Evolutionary conservation across 2,329 filamentous ascomycete genomes (phyloP), one percentile per base, ranked within the genome.

Genomic region (Lasiodiplodia sp.): DNA sequence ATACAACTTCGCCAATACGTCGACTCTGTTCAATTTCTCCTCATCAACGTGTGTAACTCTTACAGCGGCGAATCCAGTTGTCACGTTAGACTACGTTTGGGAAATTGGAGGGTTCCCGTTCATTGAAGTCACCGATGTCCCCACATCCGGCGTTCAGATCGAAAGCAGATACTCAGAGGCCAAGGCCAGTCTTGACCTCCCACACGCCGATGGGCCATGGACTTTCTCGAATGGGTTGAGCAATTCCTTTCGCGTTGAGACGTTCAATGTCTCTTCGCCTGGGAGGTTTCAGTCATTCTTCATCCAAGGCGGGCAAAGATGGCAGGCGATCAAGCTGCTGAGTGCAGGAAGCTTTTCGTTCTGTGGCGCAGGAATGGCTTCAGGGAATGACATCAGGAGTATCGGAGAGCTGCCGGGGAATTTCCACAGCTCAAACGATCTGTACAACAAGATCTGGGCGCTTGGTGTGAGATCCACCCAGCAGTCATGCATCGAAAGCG

Each of bases 271-370:
- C n/a, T 79, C 76, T 0, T 53, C 68, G 0, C 11, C 64, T 1
- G 80, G 81, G 2, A 65, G 69, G 2, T 25, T 76, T 0, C 67
- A 77, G 8, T 78, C 76, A 1, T 79, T 74, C 23, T 77, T 83
- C 47, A 67, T 82, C 0, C 81, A 83, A 70, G 82, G 81, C 4
- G 80, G 79, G 0, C 79, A 81, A 70, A 72, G 78, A 70, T 83
- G 81, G 81, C 75, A 82, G 68, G 77, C 79, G 0, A 71, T 82
- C 28, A 73, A 74, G 2, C 72, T 83, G 0, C 71, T 83, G 21
- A 80, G 77, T 0, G 74, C 79, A 25, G 74, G 72, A 0, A 73
- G 73, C 2, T 69, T 83, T 3, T 74, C 71, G 0, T 75, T 83
- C 62, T 71, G 69, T 5, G 58, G 68, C 1, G 68, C 81, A 1